phyloP scores from a whole-genome alignment of 2,329 filamentous ascomycete species.

The Chaetothyriales sp. region DNA sequence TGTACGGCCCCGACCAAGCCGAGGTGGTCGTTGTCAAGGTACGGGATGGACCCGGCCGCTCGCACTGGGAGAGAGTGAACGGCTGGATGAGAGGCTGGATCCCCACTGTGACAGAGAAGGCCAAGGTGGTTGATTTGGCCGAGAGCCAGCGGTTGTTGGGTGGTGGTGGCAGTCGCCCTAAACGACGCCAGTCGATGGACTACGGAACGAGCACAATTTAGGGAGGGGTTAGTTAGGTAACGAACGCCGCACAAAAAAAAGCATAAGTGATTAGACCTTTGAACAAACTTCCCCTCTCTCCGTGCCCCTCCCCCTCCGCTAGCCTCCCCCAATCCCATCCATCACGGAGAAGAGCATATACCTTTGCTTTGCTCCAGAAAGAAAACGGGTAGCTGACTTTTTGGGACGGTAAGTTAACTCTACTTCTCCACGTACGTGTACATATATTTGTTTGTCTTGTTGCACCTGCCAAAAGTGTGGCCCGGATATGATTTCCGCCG shows the following conservation, averaged over 20 bases:
- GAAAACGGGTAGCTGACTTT: too few relatives aligned
- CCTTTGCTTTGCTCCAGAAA: too few relatives aligned
- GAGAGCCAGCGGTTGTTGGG: conserved; percentile 15
- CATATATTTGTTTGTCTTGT: too few relatives aligned
- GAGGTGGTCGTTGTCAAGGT: conserved; percentile 30
- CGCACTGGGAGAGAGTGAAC: conserved; percentile 41
- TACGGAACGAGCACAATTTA: not conserved
- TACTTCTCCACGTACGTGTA: too few relatives aligned
- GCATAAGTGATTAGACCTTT: too few relatives aligned
- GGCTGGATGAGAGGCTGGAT: conserved; percentile 56
- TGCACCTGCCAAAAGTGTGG: too few relatives aligned
- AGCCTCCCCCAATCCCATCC: too few relatives aligned
- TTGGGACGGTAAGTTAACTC: not conserved
- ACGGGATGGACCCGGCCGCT: conserved; percentile 29
- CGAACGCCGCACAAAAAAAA: too few relatives aligned
- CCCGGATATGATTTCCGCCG: not conserved
- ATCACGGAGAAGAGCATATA: too few relatives aligned
- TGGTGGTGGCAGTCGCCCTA: conserved; percentile 13
- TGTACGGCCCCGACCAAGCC: conserved; percentile 38
- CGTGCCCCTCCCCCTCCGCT: too few relatives aligned
- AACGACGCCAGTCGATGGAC: not conserved
- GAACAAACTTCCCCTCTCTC: too few relatives aligned
- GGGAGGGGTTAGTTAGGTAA: too few relatives aligned
- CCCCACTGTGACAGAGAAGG: conserved; percentile 33
- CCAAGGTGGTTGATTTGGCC: conserved; percentile 18